Conservation (phyloP, 2,329 filamentous ascomycete genomes). For the Emmonsiellopsis sp. region DNA sequence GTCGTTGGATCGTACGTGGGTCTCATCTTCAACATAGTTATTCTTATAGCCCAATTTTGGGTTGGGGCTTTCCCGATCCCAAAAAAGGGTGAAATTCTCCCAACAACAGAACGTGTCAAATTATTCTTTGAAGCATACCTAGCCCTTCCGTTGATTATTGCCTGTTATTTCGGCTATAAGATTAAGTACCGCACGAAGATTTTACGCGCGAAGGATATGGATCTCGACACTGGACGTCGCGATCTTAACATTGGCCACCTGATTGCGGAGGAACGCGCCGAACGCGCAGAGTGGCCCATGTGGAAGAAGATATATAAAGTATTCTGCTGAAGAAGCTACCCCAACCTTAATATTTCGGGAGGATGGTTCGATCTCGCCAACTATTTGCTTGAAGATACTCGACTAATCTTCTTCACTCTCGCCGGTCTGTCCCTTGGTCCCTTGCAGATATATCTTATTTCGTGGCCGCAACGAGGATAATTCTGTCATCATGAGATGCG, state of each 20-base stretch:
- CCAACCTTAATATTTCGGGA: background rate
- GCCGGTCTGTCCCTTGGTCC: no score
- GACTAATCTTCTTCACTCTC: no score
- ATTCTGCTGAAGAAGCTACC: constrained; percentile 46
- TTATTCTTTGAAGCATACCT: constrained; percentile 40
- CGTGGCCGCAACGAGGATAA: no score
- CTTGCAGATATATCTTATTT: no score
- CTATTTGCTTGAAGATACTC: no score
- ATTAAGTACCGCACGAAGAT: constrained; percentile 15
- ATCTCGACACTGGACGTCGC: constrained; percentile 17
- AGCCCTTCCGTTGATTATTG: constrained; percentile 30
- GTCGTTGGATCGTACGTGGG: constrained; percentile 52
- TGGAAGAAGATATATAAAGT: constrained; percentile 72
- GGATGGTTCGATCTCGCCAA: no score
- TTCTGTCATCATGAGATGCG: no score
- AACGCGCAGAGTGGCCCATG: constrained; percentile 59
- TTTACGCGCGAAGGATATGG: constrained; percentile 12
- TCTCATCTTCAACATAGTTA: constrained; percentile 52
- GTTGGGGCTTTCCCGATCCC: constrained; percentile 54
- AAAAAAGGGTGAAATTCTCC: constrained; percentile 39
- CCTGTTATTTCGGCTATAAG: constrained; percentile 24
- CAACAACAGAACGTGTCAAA: constrained; percentile 37
- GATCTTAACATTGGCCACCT: constrained; percentile 52
- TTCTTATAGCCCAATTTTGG: constrained; percentile 75
- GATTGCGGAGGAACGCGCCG: constrained; percentile 67